Base-by-base conservation (phyloP, 805 yeast species). In the Nakazawaea sp. region DNA sequence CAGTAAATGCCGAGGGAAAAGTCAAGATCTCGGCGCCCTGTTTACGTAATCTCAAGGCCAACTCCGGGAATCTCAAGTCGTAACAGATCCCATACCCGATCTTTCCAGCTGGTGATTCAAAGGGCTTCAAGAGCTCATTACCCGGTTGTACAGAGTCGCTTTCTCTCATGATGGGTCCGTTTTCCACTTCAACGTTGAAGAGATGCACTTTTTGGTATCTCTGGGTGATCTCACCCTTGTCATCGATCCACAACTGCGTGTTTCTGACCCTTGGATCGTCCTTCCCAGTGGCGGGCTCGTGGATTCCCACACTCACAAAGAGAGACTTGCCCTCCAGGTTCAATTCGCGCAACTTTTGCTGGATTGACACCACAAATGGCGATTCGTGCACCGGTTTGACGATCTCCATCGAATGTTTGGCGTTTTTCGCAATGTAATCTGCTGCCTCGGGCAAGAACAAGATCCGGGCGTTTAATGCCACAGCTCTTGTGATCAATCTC, bases 361-460 rank as follows among this genome's bases (percentile, higher is more conserved):
- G 75, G 33, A 80, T 56, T 9, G 62, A 68, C 33, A 51, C 42
- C 32, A 68, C 48, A 46, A 70, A 75, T 32, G 61, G 55, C 12
- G 70, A 56, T 33, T 62, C 52, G 2, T 61, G 58, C 19, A 68
- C 63, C 11, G 70, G 42, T 28, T 64, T 52, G 0, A 81, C 87
- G n/a, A 90, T 59, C 19, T 61, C 46, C 36, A 67, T 64, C 1
- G 94, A 78, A 46, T 86, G 89, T 1, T 49, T 55, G 2, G 89
- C 80, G 50, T 75, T 75, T 36, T 75, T 66, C 4, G 95, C 80
- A 27, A 90, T 68, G 55, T 87, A 90, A 55, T 90, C 97, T 4
- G 92, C 71, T 0, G 97, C 97, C 55, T 90, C 98, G 2, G 97
- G 97, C 31, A 90, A 69, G 51, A 92, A 87, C 4, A 92, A 63